Conservation (phyloP, 2,329 filamentous ascomycete genomes). For the Aspergillus felis region DNA sequence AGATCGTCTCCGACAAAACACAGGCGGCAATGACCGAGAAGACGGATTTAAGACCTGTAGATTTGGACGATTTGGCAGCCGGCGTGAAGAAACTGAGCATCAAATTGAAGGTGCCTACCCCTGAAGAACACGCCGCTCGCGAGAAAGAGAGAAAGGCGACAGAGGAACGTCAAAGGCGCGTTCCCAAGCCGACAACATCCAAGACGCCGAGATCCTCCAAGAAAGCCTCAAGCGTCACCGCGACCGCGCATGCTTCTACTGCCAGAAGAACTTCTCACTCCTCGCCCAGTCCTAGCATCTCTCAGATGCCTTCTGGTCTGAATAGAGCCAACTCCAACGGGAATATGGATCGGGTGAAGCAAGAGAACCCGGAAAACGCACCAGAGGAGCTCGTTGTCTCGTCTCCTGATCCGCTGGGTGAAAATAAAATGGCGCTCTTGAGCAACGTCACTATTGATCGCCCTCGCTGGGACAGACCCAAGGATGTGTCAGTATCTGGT, state of each 20-base stretch:
- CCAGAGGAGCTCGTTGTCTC: neutral
- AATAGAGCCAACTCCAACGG: neutral
- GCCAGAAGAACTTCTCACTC: conserved; percentile 7
- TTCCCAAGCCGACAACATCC: conserved; percentile 6
- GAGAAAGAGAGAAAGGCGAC: conserved; percentile 47
- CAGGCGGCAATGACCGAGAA: conserved; percentile 1
- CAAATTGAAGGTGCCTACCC: conserved; percentile 55
- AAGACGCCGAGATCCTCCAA: conserved; percentile 25
- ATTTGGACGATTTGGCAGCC: conserved; percentile 49
- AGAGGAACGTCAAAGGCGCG: conserved; percentile 40
- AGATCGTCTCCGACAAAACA: neutral
- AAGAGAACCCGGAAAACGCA: neutral
- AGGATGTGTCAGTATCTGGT: neutral
- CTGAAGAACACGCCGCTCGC: conserved; percentile 54
- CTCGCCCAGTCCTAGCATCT: conserved; percentile 7
- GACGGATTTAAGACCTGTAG: conserved; percentile 19
- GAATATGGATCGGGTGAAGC: neutral
- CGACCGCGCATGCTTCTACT: conserved; percentile 3
- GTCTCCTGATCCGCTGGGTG: neutral
- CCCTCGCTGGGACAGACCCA: conserved; percentile 1
- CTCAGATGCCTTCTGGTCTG: neutral
- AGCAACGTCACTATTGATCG: neutral
- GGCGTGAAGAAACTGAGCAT: conserved; percentile 53
- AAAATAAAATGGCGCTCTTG: neutral
- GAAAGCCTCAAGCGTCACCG: conserved; percentile 25